These are phyloP conservation scores for Croton laevigatus DNA, from an alignment of 441 rosid genomes.

Conservation along the genomic window DNA sequence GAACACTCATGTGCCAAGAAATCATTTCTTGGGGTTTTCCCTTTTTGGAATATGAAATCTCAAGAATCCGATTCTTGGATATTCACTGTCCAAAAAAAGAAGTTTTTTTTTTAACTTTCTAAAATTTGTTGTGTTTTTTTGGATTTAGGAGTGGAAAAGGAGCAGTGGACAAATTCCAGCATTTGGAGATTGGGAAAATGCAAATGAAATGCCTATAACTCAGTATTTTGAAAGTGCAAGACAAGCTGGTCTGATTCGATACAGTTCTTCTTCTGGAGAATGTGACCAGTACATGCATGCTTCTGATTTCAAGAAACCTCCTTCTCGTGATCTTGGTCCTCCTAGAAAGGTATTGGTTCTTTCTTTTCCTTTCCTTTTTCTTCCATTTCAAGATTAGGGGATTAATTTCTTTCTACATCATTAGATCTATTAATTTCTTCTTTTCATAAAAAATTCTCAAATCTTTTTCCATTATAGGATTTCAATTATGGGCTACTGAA, in stretches of 20 bases:
- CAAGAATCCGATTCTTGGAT: neutral
- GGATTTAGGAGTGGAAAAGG: conserved; percentile 25
- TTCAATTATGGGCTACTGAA: too few species aligned
- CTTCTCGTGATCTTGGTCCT: conserved; percentile 24
- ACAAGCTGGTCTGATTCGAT: conserved; percentile 53
- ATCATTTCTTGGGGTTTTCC: neutral
- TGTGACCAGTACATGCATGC: conserved; percentile 51
- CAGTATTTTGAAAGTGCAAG: conserved; percentile 88
- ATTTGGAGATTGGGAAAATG: conserved; percentile 91
- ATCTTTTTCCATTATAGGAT: neutral
- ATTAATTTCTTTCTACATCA: neutral
- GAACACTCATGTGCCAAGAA: too few species aligned
- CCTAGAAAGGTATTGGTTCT: conserved; percentile 46
- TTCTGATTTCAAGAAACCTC: too few species aligned
- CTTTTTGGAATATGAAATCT: neutral
- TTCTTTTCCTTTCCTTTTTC: neutral
- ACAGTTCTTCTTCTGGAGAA: conserved; percentile 57
- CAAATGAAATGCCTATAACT: conserved; percentile 72
- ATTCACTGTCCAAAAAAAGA: neutral
- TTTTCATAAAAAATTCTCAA: neutral
- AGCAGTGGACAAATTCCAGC: conserved; percentile 64
- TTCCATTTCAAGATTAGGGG: neutral
- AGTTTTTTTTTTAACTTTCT: neutral
- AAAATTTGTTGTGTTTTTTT: neutral
- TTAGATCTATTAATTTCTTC: neutral